These are phyloP conservation scores for Eustoma russellianum DNA, from an alignment of 257 asterid genomes.

Conservation along the genomic window DNA sequence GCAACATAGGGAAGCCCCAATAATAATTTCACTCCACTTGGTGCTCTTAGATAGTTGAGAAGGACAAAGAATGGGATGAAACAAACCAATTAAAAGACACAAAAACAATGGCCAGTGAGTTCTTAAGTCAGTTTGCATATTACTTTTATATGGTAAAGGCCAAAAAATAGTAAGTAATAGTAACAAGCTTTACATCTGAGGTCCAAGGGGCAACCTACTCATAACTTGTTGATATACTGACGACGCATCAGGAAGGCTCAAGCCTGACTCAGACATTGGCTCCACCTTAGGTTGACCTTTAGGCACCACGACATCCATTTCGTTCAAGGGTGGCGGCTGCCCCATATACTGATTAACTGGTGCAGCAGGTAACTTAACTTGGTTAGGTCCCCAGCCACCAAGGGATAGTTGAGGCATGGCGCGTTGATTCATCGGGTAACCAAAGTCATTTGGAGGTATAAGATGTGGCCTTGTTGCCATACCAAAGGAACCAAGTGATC, in stretches of 20 bases:
- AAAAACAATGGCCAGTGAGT: conserved; percentile 1
- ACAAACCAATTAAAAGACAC: background rate
- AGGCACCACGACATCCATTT: conserved; percentile 38
- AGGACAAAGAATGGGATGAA: background rate
- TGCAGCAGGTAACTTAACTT: conserved; percentile 27
- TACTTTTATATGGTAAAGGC: conserved; percentile 8
- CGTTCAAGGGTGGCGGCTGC: conserved; percentile 23
- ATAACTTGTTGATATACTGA: conserved; percentile 53
- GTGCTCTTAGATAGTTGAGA: background rate
- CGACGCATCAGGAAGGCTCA: conserved; percentile 31
- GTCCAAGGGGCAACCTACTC: conserved; percentile 62
- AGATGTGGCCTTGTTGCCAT: conserved; percentile 34
- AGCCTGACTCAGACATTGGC: conserved; percentile 37
- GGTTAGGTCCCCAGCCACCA: conserved; percentile 35
- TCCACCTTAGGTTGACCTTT: conserved; percentile 50
- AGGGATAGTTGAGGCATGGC: conserved; percentile 29
- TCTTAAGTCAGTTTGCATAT: background rate
- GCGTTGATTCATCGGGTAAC: conserved; percentile 46
- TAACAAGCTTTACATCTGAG: conserved; percentile 36
- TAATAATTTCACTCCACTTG: too few species aligned
- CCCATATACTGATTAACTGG: conserved; percentile 38
- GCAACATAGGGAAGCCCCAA: too few species aligned
- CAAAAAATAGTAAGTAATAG: conserved; percentile 7
- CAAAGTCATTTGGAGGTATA: conserved; percentile 36
- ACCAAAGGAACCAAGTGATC: conserved; percentile 28